Base-by-base conservation (phyloP, 208 protist genomes). In the Trypanosoma lewisi region DNA sequence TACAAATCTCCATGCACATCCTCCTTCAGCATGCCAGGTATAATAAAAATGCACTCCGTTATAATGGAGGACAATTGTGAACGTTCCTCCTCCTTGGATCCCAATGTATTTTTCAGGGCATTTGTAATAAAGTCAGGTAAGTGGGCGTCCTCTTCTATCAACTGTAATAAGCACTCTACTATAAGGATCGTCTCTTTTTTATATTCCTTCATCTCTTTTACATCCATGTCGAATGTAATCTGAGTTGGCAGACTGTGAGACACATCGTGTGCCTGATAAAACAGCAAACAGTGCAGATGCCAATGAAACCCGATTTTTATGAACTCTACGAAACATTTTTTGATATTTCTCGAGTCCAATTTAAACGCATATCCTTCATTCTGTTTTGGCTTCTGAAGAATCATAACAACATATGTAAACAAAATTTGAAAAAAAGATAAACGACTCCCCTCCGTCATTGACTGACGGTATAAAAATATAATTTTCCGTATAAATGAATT, bases 241-340 rank as follows among this genome's bases (percentile, higher is more conserved):
- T 82, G 63, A 8, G 63, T 61, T 30, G 82, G 73, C n/a, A 95
- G 65, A 47, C 82, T 75, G 5, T 62, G 76, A 55, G 77, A 69
- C 42, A 78, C 73, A 3, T 77, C 60, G 31, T 83, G 76, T 1
- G 89, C 85, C 70, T 85, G 70, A 66, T 92, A 95, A 49, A 86
- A 85, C 25, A 95, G 63, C 16, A 95, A 72, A 48, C 80, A 66
- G 60, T 87, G 75, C 34, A 86, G 34, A 55, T 89, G 83, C 89
- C 89, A 95, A 55, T 86, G 87, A 63, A 92, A 83, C 19, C 89
- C 80, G 9, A 92, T 74, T 19, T 76, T 77, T 7, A 85, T 70
- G 9, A 95, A 62, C 42, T 79, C 76, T 4, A 67, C 59, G 50
- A 79, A 80, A 45, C 63, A 73, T 17, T 60, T 36, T 61, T 53